Evolutionary conservation across 495 filamentous ascomycete species (phyloP), one percentile per base, ranked within the genome.

Genomic region (Penicillium soppii): DNA sequence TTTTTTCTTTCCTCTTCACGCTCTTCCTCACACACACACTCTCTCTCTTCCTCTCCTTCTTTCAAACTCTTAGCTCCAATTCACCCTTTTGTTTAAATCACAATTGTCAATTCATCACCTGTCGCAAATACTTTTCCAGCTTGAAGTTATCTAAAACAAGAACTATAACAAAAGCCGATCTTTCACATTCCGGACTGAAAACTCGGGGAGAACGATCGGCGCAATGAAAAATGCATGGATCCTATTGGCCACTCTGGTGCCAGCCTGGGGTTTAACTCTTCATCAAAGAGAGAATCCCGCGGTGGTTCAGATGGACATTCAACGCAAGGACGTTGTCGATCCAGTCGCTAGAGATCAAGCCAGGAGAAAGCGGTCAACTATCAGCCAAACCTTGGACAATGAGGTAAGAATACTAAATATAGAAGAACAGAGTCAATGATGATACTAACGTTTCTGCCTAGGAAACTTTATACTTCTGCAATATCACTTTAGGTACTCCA

Each of bases 401-500:
- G 71, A 76, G 63, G 69, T 76, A 56, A 3, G 22, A 17, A 23
- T 43, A 61, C 52, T 13, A 29, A 17, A 2, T 8, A 2, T 21
- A 16, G 20, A 51, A n/a, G n/a, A n/a, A n/a, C n/a, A n/a, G n/a
- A n/a, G n/a, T n/a, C n/a, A n/a, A n/a, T n/a, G n/a, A n/a, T 30
- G 19, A 51, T 8, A n/a, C 30, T 46, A 19, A 47, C 25, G 22
- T 45, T 32, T 20, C 16, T 47, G 32, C 15, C 30, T 50, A 75
- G 72, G 57, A 73, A 64, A 69, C 63, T 0, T 70, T 89, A 13
- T 94, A 94, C 60, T 87, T 82, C 61, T 79, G 83, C 50, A 90
- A 90, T 62, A 73, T 82, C 30, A 85, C 81, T 9, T 57, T 94
- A 51, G 89, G 89, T 29, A 90, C 89, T 15, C 89, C 88, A 16